Evolutionary conservation across 495 filamentous ascomycete species (phyloP), one percentile per base, ranked within the genome.

Genomic region (Terfezia boudieri): DNA sequence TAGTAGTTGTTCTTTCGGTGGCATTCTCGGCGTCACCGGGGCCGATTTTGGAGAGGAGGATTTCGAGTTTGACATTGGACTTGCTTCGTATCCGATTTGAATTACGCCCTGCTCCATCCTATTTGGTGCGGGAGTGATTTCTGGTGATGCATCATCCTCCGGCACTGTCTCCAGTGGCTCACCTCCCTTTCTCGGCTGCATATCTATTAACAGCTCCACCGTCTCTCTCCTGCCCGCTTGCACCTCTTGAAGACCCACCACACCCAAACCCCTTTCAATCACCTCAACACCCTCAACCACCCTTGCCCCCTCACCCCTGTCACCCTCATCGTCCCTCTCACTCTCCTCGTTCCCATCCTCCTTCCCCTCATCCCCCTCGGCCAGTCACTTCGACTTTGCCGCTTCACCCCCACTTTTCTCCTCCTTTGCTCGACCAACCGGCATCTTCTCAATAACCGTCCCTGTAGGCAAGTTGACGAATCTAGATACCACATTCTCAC

Each of bases 351-450:
- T 4, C 12, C 12, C 41, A 0, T 46, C 14, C 41, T 2, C 8
- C 41, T 20, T 4, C 41, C 53, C 56, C 17, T 53, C 53, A 51
- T 55, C 60, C 36, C 22, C 52, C 36, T 56, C 55, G 26, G 26
- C 26, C 26, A 32, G 26, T 32, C 26, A 32, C 26, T 32, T 32
- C 26, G 26, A 32, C 7, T 32, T 32, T 7, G 26, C 26, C 26
- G 26, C 26, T 32, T 32, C 26, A 7, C 26, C 26, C 7, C 26
- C 26, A 32, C 26, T 32, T 32, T 32, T 32, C 26, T 32, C 26
- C 0, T 32, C 26, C 26, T 32, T 32, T 32, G 26, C 26, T 32
- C 26, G 26, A 32, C 26, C 26, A 32, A 32, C 7, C 7, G 26
- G 26, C 7, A 32, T 32, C 26, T 32, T 32, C 26, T 32, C 26